Evolutionary conservation across 768 basidiomycete genomes (phyloP).

Genomic region (Mrakia blollopis): DNA sequence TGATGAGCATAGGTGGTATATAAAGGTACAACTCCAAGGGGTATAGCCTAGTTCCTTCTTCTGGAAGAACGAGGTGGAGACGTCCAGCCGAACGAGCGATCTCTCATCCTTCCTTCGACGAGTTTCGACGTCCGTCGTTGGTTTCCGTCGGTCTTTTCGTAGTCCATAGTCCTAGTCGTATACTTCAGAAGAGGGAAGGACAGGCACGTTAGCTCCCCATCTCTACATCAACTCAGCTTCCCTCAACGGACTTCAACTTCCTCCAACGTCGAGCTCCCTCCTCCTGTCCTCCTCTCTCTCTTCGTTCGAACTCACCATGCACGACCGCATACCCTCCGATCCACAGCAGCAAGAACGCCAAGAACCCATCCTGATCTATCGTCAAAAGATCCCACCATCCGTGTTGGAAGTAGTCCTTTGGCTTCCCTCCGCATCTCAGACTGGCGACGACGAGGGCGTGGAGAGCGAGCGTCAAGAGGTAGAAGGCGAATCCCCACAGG

Average conservation of each 20-base stretch:
- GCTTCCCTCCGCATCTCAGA: conserved; percentile 56
- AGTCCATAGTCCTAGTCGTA: background rate
- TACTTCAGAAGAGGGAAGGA: background rate
- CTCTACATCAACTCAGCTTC: no score
- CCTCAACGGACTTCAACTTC: no score
- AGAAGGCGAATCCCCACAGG: conserved; percentile 72
- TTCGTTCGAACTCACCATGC: conserved; percentile 21
- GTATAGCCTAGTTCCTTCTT: no score
- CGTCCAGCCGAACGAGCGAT: no score
- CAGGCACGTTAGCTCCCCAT: no score
- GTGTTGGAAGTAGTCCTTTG: conserved; percentile 49
- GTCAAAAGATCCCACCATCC: conserved; percentile 54
- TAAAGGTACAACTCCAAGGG: no score
- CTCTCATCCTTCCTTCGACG: no score
- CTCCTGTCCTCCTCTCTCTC: background rate
- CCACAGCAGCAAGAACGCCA: conserved; percentile 89
- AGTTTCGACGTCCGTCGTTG: background rate
- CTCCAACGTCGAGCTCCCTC: no score
- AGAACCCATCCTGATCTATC: conserved; percentile 83
- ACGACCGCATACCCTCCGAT: conserved; percentile 69
- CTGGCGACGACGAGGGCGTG: conserved; percentile 62
- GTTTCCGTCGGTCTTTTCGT: background rate
- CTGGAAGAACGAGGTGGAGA: no score
- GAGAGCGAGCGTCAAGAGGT: conserved; percentile 61
- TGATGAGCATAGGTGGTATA: no score